These are phyloP conservation scores for Pleurotus pulmonarius DNA, from an alignment of 768 basidiomycete genomes.

Conservation along the genomic window DNA sequence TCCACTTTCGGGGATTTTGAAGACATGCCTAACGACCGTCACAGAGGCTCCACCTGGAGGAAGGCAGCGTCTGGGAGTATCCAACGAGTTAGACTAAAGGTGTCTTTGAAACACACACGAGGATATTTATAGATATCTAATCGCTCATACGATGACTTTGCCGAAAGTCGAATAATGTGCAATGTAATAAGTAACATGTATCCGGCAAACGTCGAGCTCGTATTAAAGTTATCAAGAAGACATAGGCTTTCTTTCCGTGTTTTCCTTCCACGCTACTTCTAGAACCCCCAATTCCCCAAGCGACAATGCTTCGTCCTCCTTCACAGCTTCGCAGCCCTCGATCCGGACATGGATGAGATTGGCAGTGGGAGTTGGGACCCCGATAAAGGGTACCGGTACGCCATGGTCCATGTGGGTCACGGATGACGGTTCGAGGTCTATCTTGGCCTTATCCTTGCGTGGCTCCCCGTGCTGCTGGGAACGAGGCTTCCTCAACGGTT, in stretches of 20 bases:
- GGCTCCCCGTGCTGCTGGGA: conserved; percentile 14
- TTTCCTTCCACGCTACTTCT: conserved; percentile 27
- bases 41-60: conserved; percentile 50
- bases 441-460: conserved; percentile 1
- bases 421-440: neutral
- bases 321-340: conserved; percentile 35
- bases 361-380: conserved; percentile 26
- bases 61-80: conserved; percentile 56
- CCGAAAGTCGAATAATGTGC: neutral
- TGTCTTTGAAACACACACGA: neutral
- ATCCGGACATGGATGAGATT: conserved; percentile 39
- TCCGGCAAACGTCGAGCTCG: neutral
- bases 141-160: neutral
- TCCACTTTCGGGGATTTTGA: conserved; percentile 3
- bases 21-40: conserved; percentile 5
- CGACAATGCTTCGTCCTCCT: conserved; percentile 30
- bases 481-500: conserved; percentile 32
- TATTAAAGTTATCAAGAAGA: neutral
- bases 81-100: neutral
- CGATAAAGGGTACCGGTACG: conserved; percentile 33
- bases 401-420: conserved; percentile 16
- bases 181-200: neutral
- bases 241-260: neutral
- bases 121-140: conserved; percentile 1
- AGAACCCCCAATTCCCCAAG: conserved; percentile 35